Evolutionary conservation across 2,329 filamentous ascomycete genomes (phyloP).

Genomic region (Apiospora kogelbergensis): DNA sequence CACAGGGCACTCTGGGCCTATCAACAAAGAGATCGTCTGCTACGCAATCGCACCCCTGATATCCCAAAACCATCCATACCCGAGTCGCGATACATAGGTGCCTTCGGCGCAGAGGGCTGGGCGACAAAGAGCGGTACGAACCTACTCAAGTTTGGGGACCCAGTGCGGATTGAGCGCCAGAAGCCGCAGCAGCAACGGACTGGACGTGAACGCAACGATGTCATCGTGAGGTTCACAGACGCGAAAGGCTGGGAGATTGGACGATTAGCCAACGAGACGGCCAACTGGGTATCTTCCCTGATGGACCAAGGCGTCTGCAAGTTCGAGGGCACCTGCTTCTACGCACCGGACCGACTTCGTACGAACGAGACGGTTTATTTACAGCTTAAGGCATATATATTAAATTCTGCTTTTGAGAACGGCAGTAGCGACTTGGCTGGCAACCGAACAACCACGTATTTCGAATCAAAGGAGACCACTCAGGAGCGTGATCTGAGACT

Average conservation of each 20-base stretch:
- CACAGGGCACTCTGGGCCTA: too few species aligned
- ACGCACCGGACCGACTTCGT: conserved; percentile 77
- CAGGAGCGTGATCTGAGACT: conserved; percentile 84
- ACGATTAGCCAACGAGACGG: conserved; percentile 80
- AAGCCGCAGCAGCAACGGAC: conserved; percentile 52
- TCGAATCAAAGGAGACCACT: conserved; percentile 79
- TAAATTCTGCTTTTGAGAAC: conserved; percentile 71
- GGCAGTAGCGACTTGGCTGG: conserved; percentile 60
- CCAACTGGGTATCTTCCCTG: conserved; percentile 88
- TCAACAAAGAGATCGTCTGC: too few species aligned
- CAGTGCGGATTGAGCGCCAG: conserved; percentile 83
- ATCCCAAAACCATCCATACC: conserved; percentile 30
- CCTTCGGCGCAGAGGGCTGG: conserved; percentile 91
- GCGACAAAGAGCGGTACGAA: conserved; percentile 78
- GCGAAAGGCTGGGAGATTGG: conserved; percentile 78
- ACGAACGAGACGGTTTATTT: conserved; percentile 95
- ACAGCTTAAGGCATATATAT: conserved; percentile 77
- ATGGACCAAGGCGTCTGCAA: conserved; percentile 87
- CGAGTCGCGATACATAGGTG: conserved; percentile 73
- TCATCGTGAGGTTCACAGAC: conserved; percentile 90
- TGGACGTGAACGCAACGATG: conserved; percentile 66
- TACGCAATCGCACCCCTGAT: too few species aligned
- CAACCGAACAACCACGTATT: conserved; percentile 72
- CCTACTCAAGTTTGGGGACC: conserved; percentile 77
- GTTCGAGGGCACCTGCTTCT: conserved; percentile 88